Evolutionary conservation across 345 rosid genomes (phyloP).

Genomic region (thale cress (Arabidopsis thaliana)): DNA sequence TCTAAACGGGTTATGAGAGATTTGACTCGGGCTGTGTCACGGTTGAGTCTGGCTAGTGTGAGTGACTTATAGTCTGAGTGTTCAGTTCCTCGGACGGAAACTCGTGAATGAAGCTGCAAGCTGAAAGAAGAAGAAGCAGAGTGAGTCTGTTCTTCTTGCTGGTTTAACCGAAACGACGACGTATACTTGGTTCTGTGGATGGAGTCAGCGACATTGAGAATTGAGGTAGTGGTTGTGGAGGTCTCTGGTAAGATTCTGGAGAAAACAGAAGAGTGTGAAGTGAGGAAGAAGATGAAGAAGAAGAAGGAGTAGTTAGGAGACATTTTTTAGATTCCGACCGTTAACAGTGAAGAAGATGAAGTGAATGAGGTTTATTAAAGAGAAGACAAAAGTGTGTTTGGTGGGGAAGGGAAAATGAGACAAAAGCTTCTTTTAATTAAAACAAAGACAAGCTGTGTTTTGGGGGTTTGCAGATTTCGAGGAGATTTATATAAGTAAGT

Average conservation of each 20-base stretch:
- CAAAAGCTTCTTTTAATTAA: conserved; percentile 20
- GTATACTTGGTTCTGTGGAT: conserved; percentile 43
- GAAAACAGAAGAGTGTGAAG: conserved; percentile 30
- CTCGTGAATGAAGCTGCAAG: conserved; percentile 61
- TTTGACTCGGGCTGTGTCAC: conserved; percentile 73
- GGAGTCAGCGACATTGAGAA: conserved; percentile 56
- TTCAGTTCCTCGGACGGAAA: conserved; percentile 45
- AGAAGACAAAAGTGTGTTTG: conserved; percentile 37
- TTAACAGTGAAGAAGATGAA: conserved; percentile 5
- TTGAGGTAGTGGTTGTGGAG: conserved; percentile 37
- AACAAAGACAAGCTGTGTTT: conserved; percentile 15
- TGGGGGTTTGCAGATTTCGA: conserved; percentile 25
- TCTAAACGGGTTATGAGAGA: conserved; percentile 59
- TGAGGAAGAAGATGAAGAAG: conserved; percentile 39
- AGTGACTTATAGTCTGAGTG: conserved; percentile 69
- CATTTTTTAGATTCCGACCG: conserved; percentile 46
- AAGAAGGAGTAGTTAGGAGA: conserved; percentile 13
- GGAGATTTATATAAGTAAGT: conserved; percentile 30
- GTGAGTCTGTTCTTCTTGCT: conserved; percentile 38
- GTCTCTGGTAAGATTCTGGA: conserved; percentile 44
- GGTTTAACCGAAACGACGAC: conserved; percentile 39
- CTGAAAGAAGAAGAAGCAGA: conserved; percentile 31
- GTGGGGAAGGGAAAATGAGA: conserved; percentile 37
- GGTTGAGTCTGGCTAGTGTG: conserved; percentile 62
- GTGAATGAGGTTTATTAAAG: conserved; percentile 13